Conservation (phyloP, 768 basidiomycete species). For the Rossbeevera mucosa region DNA sequence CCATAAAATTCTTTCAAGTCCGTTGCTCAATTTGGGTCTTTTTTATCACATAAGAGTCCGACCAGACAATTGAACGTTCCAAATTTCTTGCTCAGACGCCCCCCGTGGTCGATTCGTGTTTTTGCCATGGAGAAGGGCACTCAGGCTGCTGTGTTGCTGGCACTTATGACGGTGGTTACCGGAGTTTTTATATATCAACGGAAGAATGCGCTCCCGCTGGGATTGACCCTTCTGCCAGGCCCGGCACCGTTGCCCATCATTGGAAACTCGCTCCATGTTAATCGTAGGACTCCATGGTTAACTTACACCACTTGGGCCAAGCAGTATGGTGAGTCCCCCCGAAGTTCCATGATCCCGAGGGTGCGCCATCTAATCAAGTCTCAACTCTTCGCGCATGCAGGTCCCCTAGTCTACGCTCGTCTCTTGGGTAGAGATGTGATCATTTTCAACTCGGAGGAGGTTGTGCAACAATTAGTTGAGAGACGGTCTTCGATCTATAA, state of each 20-base stretch:
- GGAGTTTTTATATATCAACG: background rate
- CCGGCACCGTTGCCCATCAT: constrained; percentile 10
- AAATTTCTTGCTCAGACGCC: background rate
- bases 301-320: constrained; percentile 13
- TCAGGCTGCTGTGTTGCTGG: background rate
- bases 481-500: constrained; percentile 15
- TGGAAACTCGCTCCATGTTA: constrained; percentile 9
- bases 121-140: background rate
- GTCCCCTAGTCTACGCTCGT: constrained; percentile 2
- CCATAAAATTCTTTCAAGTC: background rate
- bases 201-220: background rate
- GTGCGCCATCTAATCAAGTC: background rate
- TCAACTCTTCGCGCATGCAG: background rate
- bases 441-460: constrained; percentile 11
- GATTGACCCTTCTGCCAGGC: constrained; percentile 9
- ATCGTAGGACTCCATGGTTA: constrained; percentile 4
- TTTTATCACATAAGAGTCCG: background rate
- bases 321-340: constrained; percentile 6
- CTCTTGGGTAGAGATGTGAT: constrained; percentile 4
- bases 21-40: background rate
- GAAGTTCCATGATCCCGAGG: background rate
- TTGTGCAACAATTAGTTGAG: constrained; percentile 12
- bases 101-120: background rate
- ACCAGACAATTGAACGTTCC: background rate
- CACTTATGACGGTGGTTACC: background rate